Conservation (phyloP, 1,284 basidiomycete genomes). For the Baeospora myosura region DNA sequence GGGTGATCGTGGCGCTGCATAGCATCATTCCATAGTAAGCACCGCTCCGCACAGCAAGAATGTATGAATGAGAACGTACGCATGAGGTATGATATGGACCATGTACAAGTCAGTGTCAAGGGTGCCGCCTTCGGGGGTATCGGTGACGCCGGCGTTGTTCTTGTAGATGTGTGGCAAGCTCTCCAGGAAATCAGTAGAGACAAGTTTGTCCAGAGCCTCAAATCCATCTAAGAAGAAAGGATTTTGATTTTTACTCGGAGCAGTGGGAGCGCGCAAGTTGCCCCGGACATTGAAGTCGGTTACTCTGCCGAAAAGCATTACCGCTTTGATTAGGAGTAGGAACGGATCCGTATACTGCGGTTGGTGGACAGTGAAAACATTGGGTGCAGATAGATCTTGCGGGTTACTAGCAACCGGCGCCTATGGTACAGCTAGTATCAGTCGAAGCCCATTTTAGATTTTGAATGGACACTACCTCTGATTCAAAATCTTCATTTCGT, state of each 20-base stretch:
- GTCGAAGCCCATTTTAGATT: too few relatives aligned
- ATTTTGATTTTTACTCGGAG: slow-evolving; percentile 58
- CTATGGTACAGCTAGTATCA: too few relatives aligned
- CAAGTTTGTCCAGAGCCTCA: slow-evolving; percentile 57
- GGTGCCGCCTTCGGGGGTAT: slow-evolving; percentile 43
- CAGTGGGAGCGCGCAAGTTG: slow-evolving; percentile 51
- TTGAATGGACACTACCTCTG: slow-evolving; percentile 40
- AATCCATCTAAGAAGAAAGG: slow-evolving; percentile 62
- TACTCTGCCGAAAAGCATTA: slow-evolving; percentile 76
- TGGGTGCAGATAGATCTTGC: slow-evolving; percentile 54
- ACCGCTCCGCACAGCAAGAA: slow-evolving; percentile 3
- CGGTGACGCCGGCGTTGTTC: slow-evolving; percentile 51
- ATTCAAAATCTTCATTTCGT: slow-evolving; percentile 64
- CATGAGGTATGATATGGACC: slow-evolving; percentile 76
- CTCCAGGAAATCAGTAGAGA: slow-evolving; percentile 57
- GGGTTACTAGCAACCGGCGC: slow-evolving; percentile 57
- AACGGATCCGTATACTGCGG: slow-evolving; percentile 74
- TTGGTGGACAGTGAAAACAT: slow-evolving; percentile 62
- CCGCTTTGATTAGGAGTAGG: slow-evolving; percentile 67
- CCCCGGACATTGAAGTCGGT: slow-evolving; percentile 76
- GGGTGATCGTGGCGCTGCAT: slow-evolving; percentile 71
- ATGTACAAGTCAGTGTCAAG: slow-evolving; percentile 77
- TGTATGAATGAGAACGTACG: slow-evolving; percentile 41
- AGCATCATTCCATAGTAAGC: background rate
- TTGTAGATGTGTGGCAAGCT: slow-evolving; percentile 62